Conservation (phyloP, 2,329 filamentous ascomycete genomes). For the Colletotrichum musicola region DNA sequence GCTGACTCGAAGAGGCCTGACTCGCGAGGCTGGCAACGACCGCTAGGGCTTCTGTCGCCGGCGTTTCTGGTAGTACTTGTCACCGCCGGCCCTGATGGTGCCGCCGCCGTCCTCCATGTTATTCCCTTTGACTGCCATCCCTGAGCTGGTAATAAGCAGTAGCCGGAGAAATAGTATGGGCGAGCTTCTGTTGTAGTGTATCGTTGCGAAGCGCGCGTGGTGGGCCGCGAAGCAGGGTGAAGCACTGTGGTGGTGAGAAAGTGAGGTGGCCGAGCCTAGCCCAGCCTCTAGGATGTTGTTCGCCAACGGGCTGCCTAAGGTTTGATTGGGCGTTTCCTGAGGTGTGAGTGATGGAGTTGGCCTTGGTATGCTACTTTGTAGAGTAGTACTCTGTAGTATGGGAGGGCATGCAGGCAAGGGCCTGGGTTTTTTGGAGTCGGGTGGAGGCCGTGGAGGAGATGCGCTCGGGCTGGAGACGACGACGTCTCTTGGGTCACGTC, state of each 20-base stretch:
- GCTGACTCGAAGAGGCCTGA: constrained; percentile 36
- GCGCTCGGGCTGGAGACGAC: not conserved
- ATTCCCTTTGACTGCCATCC: not conserved
- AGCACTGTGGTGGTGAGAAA: not conserved
- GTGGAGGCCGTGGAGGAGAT: constrained; percentile 31
- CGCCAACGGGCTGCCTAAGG: constrained; percentile 23
- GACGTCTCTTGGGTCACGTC: constrained; percentile 1
- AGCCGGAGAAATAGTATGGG: not conserved
- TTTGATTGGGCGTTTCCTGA: constrained; percentile 31
- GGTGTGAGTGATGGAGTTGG: constrained; percentile 20
- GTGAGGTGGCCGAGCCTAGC: constrained; percentile 17
- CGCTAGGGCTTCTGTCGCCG: constrained; percentile 3
- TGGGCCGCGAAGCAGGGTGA: constrained; percentile 6
- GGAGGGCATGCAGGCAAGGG: not conserved
- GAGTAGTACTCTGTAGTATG: too few relatives aligned
- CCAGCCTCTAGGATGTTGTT: constrained; percentile 21
- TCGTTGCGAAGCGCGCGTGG: not conserved
- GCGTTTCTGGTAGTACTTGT: not conserved
- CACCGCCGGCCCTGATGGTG: not conserved
- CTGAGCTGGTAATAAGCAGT: constrained; percentile 11
- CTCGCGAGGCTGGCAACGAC: constrained; percentile 32
- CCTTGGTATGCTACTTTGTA: too few relatives aligned
- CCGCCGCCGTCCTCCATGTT: not conserved
- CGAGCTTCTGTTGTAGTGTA: not conserved
- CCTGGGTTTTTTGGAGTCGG: constrained; percentile 14